Evolutionary conservation across 2,329 filamentous ascomycete genomes (phyloP), one percentile per base, ranked within the genome.

Genomic region (Penicillium sclerotigenum): DNA sequence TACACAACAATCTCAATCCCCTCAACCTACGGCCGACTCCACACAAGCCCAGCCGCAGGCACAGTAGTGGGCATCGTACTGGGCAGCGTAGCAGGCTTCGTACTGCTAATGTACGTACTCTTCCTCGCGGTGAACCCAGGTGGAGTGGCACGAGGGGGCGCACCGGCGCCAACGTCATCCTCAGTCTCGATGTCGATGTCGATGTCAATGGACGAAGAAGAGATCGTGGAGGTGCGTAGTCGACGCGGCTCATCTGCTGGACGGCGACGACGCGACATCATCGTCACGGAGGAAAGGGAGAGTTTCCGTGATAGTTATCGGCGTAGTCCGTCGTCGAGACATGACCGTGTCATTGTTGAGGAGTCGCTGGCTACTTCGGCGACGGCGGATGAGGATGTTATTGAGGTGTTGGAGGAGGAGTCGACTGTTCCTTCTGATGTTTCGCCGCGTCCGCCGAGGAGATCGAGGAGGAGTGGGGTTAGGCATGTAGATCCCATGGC

Each of bases 51-150:
- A 0, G 45, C 77, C 0, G 80, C 84, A 0, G 84, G 82, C 52
- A 79, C 80, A 37, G 80, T 87, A 1, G 83, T 79, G 10, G 85
- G 85, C 52, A 86, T 87, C 56, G 80, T 75, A 59, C 68, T 82
- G 66, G 61, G 79, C 70, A 64, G 67, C 56, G 72, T 81, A 46
- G 75, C 71, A 28, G 83, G 77, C 50, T 81, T 85, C 67, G 67
- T 84, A 31, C 72, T 85, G 33, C 59, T 84, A 13, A 70, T 84
- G 29, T 79, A 80, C 68, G 65, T 84, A 13, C 60, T 84, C 54
- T 83, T 81, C 67, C 74, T 77, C 2, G 74, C 74, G n/a, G 69
- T 82, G 29, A 78, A 79, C 57, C 73, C 78, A 29, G 74, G 74
- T 1, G 77, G 75, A 1, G 64, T 71, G 36, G 67, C 66, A 13